Base-by-base conservation (phyloP, 225 moss, liverwort and hornwort species). In the Bryoerythrophyllum caledonicum region DNA sequence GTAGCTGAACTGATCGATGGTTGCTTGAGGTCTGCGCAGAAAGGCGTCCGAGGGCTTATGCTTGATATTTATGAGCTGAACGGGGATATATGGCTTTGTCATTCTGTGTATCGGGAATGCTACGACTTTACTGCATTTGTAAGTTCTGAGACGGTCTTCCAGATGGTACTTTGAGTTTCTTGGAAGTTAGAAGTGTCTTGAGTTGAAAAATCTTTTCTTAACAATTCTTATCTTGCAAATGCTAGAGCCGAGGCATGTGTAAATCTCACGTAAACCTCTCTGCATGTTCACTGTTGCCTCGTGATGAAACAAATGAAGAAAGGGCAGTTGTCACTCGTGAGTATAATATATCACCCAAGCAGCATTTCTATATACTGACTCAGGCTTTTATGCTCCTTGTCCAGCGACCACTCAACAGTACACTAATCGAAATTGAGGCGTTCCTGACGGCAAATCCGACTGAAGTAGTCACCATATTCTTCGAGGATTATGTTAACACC, bases 71-170 rank as follows among this genome's bases (percentile, higher is more conserved):
- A 97, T 81, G 97, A 94, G 76, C 79, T 94, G 63, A 8, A 23
- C 24, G 82, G 88, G 44, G 93, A 94, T 67, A 57, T 94, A 63
- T 97, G 97, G 97, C 90, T 97, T 38, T 97, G 97, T 65, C 97
- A 97, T 81, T 97, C 97, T 17, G 19, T 76, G 37, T 87, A 77
- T 75, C 82, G 85, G 8, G 68, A 65, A 32, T 97, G 97, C 73
- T 90, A 87, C 67, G 79, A 94, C 78, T 76, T 78, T 51, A 97
- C 97, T 51, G 86, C 97, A 28, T 94, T 97, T 77, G 96, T 94
- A 90, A 92, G 96, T 79, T 62, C 30, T 40, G 58, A 56, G 44
- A 35, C 63, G 16, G 60, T 60, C 57, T 48, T 46, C 26, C 38
- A 72, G 19, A 59, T 44, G 13, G 15, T 30, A 28, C 14, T 53